Base-by-base conservation (phyloP, 768 basidiomycete genomes). In the Rhizopogon sp. region DNA sequence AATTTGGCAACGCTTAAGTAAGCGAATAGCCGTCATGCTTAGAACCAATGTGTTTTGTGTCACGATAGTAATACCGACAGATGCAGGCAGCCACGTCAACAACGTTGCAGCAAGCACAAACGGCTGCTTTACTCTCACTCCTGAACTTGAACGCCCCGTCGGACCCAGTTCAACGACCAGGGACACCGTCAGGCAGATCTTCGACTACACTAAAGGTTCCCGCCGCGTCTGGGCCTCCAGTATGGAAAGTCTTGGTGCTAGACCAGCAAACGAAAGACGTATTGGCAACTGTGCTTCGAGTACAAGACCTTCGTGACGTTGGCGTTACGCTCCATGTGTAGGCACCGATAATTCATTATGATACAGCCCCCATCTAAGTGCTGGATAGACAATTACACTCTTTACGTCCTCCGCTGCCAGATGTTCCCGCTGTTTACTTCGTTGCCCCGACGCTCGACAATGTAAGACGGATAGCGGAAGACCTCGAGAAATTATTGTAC, bases 251-350 rank as follows among this genome's bases (percentile, higher is more conserved):
- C 13, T 75, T 99, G 9, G 87, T 99, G 1, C 76, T 99, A 53
- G 97, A 99, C 70, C 93, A 97, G 65, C 82, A 88, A 62, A 96
- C 93, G 22, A 97, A 98, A 70, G 97, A 98, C 68, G 87, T 98
- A 20, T 79, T 99, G 39, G 97, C 97, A 14, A 98, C 96, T 1
- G 89, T 93, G 17, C 74, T 99, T 60, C 84, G 95, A 52, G 97
- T 99, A 6, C 95, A 98, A 70, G 97, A 98, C 73, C 78, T 99
- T 58, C 82, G 97, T 54, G 96, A 98, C 64, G 90, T 92, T 47
- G 97, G 97, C 33, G 94, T 99, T 41, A 99, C 97, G 8, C 78
- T 99, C 56, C 97, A 99, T 74, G 93, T 98, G 95, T 98, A 76
- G 63, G 92, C 75, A 53, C 39, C 35, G 35, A 51, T 50, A 25